Evolutionary conservation across 805 yeast species (phyloP).

Genomic region (Candida coleopterorum): DNA sequence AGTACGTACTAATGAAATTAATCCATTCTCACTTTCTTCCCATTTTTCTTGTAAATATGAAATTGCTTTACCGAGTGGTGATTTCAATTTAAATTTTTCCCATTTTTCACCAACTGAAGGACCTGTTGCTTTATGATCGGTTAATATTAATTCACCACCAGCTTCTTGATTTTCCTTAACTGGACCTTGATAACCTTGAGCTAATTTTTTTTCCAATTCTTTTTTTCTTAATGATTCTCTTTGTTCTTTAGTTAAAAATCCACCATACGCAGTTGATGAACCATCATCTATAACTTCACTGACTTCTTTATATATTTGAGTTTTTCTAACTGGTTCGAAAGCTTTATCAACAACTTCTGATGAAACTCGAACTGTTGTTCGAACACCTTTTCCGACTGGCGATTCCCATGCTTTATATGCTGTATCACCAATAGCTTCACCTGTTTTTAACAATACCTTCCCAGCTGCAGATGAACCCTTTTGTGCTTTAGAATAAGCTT

Average conservation of each 20-base stretch:
- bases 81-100: slow-evolving; percentile 61
- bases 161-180: slow-evolving; percentile 78
- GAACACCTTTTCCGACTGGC: slow-evolving; percentile 83
- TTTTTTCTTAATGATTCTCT: slow-evolving; percentile 62
- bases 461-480: slow-evolving; percentile 62
- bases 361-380: slow-evolving; percentile 74
- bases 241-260: slow-evolving; percentile 79
- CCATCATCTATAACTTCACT: slow-evolving; percentile 89
- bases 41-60: slow-evolving; percentile 62
- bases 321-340: slow-evolving; percentile 88
- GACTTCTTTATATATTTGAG: slow-evolving; percentile 84
- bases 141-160: slow-evolving; percentile 76
- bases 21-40: slow-evolving; percentile 94
- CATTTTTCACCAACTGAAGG: slow-evolving; percentile 62
- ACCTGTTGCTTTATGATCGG: slow-evolving; percentile 72
- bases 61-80: slow-evolving; percentile 63
- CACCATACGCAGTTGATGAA: slow-evolving; percentile 84
- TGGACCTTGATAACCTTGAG: slow-evolving; percentile 59
- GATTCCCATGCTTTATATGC: slow-evolving; percentile 96
- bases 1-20: slow-evolving; percentile 76
- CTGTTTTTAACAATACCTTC: slow-evolving; percentile 78
- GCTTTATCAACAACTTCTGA: slow-evolving; percentile 86
- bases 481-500: slow-evolving; percentile 85
- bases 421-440: slow-evolving; percentile 87
- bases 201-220: slow-evolving; percentile 49